A percentile compares a stretch with the other conserved stretches of the same genome.
phyloP scores from a whole-genome alignment of 1,139 yeast genomes.

The Ogataea hybrid region DNA sequence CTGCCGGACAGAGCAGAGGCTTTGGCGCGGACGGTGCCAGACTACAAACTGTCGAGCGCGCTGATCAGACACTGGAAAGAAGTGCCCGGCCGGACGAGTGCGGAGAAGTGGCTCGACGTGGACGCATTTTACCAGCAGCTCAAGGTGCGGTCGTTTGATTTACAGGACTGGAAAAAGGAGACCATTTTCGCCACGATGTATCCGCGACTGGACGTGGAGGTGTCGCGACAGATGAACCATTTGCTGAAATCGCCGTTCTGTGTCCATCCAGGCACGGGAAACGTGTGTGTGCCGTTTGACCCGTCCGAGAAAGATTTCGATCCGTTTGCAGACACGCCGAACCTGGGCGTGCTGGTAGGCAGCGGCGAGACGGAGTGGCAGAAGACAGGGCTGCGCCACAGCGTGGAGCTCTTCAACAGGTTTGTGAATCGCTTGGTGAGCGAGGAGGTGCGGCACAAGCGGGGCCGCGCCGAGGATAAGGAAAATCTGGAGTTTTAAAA shows the following conservation, averaged over 20 bases:
- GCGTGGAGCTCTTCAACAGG: constrained; percentile 64
- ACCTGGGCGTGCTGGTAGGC: constrained; percentile 54
- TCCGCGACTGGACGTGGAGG: constrained; percentile 92
- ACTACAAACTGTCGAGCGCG: constrained; percentile 51
- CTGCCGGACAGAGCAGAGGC: constrained; percentile 49
- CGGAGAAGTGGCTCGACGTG: constrained; percentile 80
- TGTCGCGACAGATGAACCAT: constrained; percentile 85
- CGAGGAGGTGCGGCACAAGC: constrained; percentile 56
- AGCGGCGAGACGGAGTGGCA: constrained; percentile 44
- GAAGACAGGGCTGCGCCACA: constrained; percentile 71
- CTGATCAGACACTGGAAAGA: constrained; percentile 56
- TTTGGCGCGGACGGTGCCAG: constrained; percentile 62
- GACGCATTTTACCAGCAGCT: constrained; percentile 45
- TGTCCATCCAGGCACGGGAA: constrained; percentile 97
- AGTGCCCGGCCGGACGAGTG: constrained; percentile 45
- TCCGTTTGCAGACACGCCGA: constrained; percentile 76
- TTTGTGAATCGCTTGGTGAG: constrained; percentile 59
- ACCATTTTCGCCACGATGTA: constrained; percentile 77
- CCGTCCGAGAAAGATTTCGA: constrained; percentile 60
- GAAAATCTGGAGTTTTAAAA: constrained; percentile 24
- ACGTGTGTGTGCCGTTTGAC: constrained; percentile 93
- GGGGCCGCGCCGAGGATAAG: constrained; percentile 36
- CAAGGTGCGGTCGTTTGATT: constrained; percentile 39
- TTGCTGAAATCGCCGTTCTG: constrained; percentile 97
- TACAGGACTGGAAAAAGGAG: constrained; percentile 76